Evolutionary conservation across 768 basidiomycete species (phyloP), one percentile per base, ranked within the genome.

Genomic region (Leccinellum albellum): DNA sequence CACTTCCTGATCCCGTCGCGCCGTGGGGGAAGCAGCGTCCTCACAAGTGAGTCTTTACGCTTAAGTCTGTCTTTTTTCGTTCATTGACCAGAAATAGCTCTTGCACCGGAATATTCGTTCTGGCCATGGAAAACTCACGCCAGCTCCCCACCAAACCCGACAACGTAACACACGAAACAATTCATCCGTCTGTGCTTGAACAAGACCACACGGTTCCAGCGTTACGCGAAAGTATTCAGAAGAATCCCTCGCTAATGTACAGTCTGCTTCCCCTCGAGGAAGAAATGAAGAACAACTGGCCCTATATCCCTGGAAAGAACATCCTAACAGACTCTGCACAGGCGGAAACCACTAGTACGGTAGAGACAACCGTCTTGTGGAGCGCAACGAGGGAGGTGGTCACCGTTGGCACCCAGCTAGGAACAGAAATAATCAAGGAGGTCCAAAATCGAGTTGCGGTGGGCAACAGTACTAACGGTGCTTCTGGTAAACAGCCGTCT

Each of bases 11-110:
- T 10, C 86, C 88, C 2, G 77, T 75, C 4, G 77, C 76, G 3
- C 74, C 76, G 13, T 89, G 86, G 86, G 88, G 87, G 12, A 65
- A 74, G 55, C 86, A 84, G 59, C 66, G 68, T 29, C 83, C 86
- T 26, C 87, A 90, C 60, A 71, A 86, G 88, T 88, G 61, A 65
- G 84, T 72, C 21, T 13, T 23, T 4, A 32, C 46, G 7, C 31
- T 6, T 21, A 23, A 7, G 13, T 9, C 32, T 12, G 9, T 4
- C 8, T 40, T 53, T 35, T 53, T 33, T 50, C 10, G 42, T 29
- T 35, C 12, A 42, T 45, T 64, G 33, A 54, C 24, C 29, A 14
- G 21, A 28, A 47, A 53, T 44, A 87, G 85, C 61, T 76, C 85
- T 21, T 57, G 61, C 15, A 78, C 75, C 0, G 87, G 87, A 14